Conservation (phyloP, 495 filamentous ascomycete species). For the Daldinia bambusicola region DNA sequence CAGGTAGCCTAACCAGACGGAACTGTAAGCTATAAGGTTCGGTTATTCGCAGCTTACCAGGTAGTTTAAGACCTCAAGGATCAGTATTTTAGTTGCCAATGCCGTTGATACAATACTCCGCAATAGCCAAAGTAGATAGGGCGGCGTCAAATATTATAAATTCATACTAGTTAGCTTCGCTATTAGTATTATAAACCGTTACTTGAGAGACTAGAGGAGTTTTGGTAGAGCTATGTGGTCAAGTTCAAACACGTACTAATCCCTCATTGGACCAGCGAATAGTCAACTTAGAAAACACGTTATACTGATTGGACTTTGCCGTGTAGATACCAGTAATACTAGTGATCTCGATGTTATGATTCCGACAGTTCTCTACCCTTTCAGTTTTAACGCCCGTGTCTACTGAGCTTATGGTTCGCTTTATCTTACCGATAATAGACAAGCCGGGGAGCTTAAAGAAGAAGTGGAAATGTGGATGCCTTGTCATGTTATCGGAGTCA, state of each 20-base stretch:
- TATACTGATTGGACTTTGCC: conserved; percentile 34
- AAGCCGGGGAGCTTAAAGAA: conserved; percentile 18
- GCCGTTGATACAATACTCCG: conserved; percentile 17
- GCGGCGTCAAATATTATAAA: conserved; percentile 19
- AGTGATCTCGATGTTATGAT: conserved; percentile 27
- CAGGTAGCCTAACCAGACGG: conserved; percentile 18
- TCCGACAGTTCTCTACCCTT: conserved; percentile 18
- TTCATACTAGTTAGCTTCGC: conserved; percentile 10
- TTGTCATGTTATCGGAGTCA: conserved; percentile 19
- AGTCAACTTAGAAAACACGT: conserved; percentile 23
- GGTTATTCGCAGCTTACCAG: conserved; percentile 7
- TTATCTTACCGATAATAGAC: conserved; percentile 21
- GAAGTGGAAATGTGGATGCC: conserved; percentile 13
- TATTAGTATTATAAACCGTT: conserved; percentile 14
- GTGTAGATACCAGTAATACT: conserved; percentile 19
- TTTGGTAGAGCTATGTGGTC: conserved; percentile 26
- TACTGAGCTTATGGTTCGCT: conserved; percentile 25
- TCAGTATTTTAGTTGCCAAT: background rate
- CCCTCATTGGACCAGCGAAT: conserved; percentile 37
- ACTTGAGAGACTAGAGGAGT: conserved; percentile 18
- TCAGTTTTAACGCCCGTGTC: conserved; percentile 16
- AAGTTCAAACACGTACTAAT: conserved; percentile 33
- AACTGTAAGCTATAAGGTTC: conserved; percentile 8
- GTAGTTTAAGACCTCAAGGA: conserved; percentile 2
- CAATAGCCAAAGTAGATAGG: conserved; percentile 3